phyloP scores from a whole-genome alignment of 306 rosid species.

The Ormosia emarginata region DNA sequence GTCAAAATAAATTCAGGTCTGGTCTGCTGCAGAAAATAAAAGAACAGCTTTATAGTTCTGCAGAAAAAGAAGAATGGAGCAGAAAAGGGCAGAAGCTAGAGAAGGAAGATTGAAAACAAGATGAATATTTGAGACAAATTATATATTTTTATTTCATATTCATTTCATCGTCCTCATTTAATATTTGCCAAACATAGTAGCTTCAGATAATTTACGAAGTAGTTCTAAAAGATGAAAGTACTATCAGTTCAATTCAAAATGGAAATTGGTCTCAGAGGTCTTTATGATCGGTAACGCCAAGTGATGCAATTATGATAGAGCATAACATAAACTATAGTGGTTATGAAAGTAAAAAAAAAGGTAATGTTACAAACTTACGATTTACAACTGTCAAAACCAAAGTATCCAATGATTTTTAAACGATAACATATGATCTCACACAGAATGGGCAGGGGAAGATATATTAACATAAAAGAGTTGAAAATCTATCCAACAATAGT shows the following conservation, averaged over 20 bases:
- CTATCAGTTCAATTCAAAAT: neutral
- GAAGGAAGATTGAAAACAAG: neutral
- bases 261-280: neutral
- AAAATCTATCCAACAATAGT: neutral
- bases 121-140: neutral
- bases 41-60: neutral
- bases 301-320: slow-evolving; percentile 1
- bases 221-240: neutral
- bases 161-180: neutral
- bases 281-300: neutral
- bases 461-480: neutral
- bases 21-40: neutral
- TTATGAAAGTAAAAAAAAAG: neutral
- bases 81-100: neutral
- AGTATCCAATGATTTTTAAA: neutral
- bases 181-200: neutral
- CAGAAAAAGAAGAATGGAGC: neutral
- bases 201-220: neutral
- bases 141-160: neutral
- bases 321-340: neutral
- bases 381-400: neutral
- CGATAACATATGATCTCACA: neutral
- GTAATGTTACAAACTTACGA: neutral
- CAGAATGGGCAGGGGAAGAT: neutral
- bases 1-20: neutral